Percentiles rank a stretch among this genome's conserved stretches.
Conservation (phyloP, 148 eudicot species). For the Diospyros kaki region DNA sequence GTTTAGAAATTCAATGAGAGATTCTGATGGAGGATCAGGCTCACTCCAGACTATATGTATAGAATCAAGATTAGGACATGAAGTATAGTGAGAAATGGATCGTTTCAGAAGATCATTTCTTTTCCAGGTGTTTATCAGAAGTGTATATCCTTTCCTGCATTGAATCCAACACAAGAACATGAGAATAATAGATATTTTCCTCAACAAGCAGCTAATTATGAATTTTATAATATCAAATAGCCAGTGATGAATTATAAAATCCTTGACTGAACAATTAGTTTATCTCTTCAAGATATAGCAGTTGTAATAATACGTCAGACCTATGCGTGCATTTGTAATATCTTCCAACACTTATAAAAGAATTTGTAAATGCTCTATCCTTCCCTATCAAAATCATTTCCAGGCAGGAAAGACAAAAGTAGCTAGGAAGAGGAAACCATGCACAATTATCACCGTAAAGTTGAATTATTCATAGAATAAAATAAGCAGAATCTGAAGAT, state of each 20-base stretch:
- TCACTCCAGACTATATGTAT: conserved; percentile 89
- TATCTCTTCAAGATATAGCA: too few species aligned
- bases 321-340: too few species aligned
- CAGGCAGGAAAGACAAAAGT: neutral
- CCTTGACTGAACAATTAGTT: too few species aligned
- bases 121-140: conserved; percentile 87
- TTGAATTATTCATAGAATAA: neutral
- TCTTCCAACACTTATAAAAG: too few species aligned
- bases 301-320: too few species aligned
- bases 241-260: too few species aligned
- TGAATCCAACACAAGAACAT: neutral
- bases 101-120: conserved; percentile 79
- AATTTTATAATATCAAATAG: too few species aligned
- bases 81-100: conserved; percentile 79
- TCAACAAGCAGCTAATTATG: neutral
- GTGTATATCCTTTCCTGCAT: conserved; percentile 69
- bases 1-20: conserved; percentile 47
- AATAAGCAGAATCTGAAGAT: neutral
- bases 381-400: neutral
- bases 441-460: neutral
- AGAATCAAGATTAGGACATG: conserved; percentile 63
- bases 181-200: neutral
- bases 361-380: neutral
- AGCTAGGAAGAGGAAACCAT: neutral
- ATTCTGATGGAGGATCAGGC: conserved; percentile 71